Base-by-base conservation (phyloP, 2,329 filamentous ascomycete genomes). In the Cytospora mali region DNA sequence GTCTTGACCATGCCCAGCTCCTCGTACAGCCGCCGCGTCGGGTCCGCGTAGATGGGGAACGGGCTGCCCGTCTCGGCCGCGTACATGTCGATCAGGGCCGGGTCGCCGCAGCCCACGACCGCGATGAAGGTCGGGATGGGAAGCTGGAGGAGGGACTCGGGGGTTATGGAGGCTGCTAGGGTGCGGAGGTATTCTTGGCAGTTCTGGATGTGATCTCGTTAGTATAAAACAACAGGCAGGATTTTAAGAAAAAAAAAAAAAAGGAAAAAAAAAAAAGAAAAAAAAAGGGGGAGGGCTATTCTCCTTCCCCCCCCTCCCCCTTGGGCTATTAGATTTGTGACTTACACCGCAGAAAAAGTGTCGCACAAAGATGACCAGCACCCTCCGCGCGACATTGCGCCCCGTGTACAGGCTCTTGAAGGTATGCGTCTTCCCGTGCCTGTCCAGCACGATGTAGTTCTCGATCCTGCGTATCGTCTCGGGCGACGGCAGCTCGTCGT, bases 291-390 rank as follows among this genome's bases (percentile, higher is more conserved):
- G n/a, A n/a, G n/a, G n/a, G n/a, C n/a, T n/a, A n/a, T n/a, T n/a
- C n/a, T n/a, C n/a, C n/a, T n/a, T n/a, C n/a, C n/a, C n/a, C n/a
- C n/a, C n/a, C n/a, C n/a, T n/a, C n/a, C n/a, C n/a, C n/a, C n/a
- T n/a, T n/a, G n/a, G n/a, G n/a, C n/a, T n/a, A n/a, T n/a, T n/a
- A n/a, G n/a, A n/a, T n/a, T n/a, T n/a, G n/a, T n/a, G n/a, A 81
- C 88, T 74, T 80, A 91, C 89, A 39, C 89, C 89, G 72, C 90
- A 93, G 80, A 91, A 92, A 75, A 93, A 93, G 76, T 93, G 90
- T 51, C 90, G 83, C 62, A 93, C 81, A 71, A 93, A 93, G 68
- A 93, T 85, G 49, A 92, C 75, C 33, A 93, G 79, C 29, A 91
- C 84, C 3, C 86, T 78, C 21, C 81, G 77, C 14, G 82, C 78